These are phyloP conservation scores for Pseudogymnoascus sp. DNA, from an alignment of 2,329 filamentous ascomycete genomes.

Conservation along the genomic window DNA sequence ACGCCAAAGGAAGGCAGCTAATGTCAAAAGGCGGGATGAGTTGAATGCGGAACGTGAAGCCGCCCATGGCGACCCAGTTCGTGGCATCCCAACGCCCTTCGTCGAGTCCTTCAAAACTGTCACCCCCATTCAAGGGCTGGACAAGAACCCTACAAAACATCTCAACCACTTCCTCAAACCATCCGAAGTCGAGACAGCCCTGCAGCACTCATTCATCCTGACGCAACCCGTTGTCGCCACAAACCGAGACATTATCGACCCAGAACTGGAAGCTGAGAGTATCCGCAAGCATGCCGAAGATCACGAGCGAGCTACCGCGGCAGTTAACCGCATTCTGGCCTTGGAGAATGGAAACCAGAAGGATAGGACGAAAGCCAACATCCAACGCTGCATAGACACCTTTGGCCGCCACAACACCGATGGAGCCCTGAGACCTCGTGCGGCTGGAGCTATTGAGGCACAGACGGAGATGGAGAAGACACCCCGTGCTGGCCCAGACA, in stretches of 20 bases:
- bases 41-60: conserved; percentile 57
- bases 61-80: conserved; percentile 67
- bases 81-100: conserved; percentile 73
- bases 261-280: conserved; percentile 30
- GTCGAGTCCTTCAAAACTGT: conserved; percentile 66
- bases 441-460: conserved; percentile 14
- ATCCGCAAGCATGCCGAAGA: conserved; percentile 39
- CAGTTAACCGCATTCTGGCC: conserved; percentile 69
- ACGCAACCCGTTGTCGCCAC: conserved; percentile 45
- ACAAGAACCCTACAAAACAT: conserved; percentile 36
- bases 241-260: conserved; percentile 33
- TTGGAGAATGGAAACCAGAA: conserved; percentile 69
- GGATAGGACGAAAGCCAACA: conserved; percentile 73
- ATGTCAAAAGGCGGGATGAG: conserved; percentile 64
- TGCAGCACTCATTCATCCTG: conserved; percentile 60
- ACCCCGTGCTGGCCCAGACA: conserved; percentile 78
- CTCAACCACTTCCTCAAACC: conserved; percentile 71
- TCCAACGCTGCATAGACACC: conserved; percentile 71
- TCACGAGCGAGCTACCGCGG: conserved; percentile 63
- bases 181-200: conserved; percentile 55
- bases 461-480: conserved; percentile 33
- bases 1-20: conserved; percentile 74
- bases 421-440: conserved; percentile 44
- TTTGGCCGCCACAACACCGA: conserved; percentile 94
- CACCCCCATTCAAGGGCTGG: conserved; percentile 33